phyloP scores from a whole-genome alignment of 768 basidiomycete genomes.

The Rhizopogon rudus region DNA sequence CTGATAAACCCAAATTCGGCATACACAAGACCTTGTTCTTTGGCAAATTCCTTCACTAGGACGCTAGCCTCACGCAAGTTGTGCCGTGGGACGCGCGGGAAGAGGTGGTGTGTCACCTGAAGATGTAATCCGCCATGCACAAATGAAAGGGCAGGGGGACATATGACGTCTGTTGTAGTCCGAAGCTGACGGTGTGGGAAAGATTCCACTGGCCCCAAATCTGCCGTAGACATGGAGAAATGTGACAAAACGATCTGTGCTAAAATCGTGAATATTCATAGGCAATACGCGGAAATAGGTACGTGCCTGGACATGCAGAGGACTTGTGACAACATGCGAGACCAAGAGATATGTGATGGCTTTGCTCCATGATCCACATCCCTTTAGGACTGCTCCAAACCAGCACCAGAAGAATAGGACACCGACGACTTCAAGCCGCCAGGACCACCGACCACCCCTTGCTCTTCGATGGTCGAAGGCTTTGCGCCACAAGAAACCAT shows the following conservation, averaged over 20 bases:
- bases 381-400: slow-evolving; percentile 68
- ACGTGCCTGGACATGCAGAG: slow-evolving; percentile 89
- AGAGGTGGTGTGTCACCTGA: slow-evolving; percentile 96
- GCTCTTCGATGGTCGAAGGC: slow-evolving; percentile 60
- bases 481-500: slow-evolving; percentile 63
- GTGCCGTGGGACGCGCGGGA: slow-evolving; percentile 93
- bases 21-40: slow-evolving; percentile 80
- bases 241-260: slow-evolving; percentile 91
- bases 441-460: slow-evolving; percentile 72
- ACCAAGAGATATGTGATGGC: slow-evolving; percentile 73
- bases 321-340: slow-evolving; percentile 82
- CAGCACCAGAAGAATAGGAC: slow-evolving; percentile 86
- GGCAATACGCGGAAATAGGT: not conserved
- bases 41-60: slow-evolving; percentile 84
- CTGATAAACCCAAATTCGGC: slow-evolving; percentile 88
- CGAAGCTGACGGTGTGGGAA: slow-evolving; percentile 93
- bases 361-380: slow-evolving; percentile 67
- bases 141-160: slow-evolving; percentile 77
- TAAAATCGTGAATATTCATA: not conserved
- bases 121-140: slow-evolving; percentile 97
- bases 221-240: slow-evolving; percentile 91
- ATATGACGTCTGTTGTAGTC: slow-evolving; percentile 96
- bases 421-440: slow-evolving; percentile 69
- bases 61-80: slow-evolving; percentile 79
- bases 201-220: slow-evolving; percentile 86